Evolutionary conservation across 2,329 filamentous ascomycete species (phyloP), one percentile per base, ranked within the genome.

Genomic region (Sporothrix globosa): DNA sequence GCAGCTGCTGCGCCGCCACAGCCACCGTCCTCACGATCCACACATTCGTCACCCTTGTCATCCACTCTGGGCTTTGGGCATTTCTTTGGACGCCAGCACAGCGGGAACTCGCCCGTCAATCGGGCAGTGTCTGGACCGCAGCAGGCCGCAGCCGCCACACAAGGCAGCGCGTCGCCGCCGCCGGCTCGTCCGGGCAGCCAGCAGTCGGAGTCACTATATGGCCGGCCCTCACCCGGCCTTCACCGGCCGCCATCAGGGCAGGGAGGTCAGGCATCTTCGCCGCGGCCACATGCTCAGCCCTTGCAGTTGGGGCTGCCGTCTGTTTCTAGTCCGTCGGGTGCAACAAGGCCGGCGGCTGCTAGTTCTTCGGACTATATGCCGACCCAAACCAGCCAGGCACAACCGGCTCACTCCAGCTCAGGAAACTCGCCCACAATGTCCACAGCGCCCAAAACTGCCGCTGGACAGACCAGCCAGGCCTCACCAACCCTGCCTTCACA

Each of bases 311-410:
- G 6, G 9, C 44, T 19, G 10, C 6, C 61, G 24, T 48, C 61
- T 13, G 24, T 44, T 7, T 50, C 58, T 19, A 46, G 58, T 27
- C 58, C 39, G 39, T 63, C 58, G 2, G 13, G 39, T 14, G 10
- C 39, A 34, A 9, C 34, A 17, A 24, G n/a, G 27, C 39, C 39
- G n/a, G 39, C 61, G 17, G 61, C 41, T 6, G 21, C 61, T 34
- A 41, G 24, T 2, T 50, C 61, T 50, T 65, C 61, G 44, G 60
- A 65, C 61, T 65, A 65, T 65, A 65, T 34, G 24, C 61, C 17
- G 6, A n/a, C 13, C 44, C 61, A 48, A 34, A 34, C 61, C 9
- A 34, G 21, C 4, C 44, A 30, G 41, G 44, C 61, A 50, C 44
- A 30, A 21, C 24, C 61, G 24, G 24, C 61, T n/a, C 61, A 44